Base-by-base conservation (phyloP, 305 asterid species). In the Andrographis paniculata region DNA sequence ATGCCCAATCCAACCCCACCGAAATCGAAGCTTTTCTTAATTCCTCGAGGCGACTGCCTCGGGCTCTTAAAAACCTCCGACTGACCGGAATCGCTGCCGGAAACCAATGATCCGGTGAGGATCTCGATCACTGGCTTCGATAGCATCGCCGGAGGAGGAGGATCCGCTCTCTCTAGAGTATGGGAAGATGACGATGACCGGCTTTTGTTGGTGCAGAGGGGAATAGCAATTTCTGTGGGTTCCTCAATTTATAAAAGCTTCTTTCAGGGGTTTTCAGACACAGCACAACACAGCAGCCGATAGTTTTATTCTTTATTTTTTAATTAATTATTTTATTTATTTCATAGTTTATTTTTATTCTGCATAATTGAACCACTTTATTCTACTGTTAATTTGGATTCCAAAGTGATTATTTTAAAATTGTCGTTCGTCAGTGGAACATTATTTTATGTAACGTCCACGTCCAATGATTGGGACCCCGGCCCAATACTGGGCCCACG, bases 1-100 rank as follows among this genome's bases (percentile, higher is more conserved):
- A 82, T 82, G 35, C 85, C 82, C 30, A 82, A 50, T 18, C 88
- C 93, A 50, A 82, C 88, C 1, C 80, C 88, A 9, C 79, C 80
- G 31, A 62, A 38, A 56, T 78, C 85, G 39, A 66, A 73, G 23
- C 56, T 59, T 45, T 10, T 33, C 38, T 66, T 78, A 13, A 62
- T 51, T 19, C 74, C 74, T 58, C 65, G 71, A 0, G 86, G 79
- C 7, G 80, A 71, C 7, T 61, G 87, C 74, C 13, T 33, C 39
- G 0, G 30, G 15, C 33, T 33, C 13, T 10, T 33, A n/a, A 2
- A 33, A 11, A 33, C 13, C 38, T 33, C 38, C 38, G 12, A 33
- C 2, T 13, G 38, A n/a, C 50, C 69, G 7, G 59, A 48, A 38
- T 58, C 63, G 39, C 22, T 53, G 56, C 73, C 71, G 14, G 76